These are phyloP conservation scores for Talaromyces proteolyticus DNA, from an alignment of 495 filamentous ascomycete genomes.

Conservation along the genomic window DNA sequence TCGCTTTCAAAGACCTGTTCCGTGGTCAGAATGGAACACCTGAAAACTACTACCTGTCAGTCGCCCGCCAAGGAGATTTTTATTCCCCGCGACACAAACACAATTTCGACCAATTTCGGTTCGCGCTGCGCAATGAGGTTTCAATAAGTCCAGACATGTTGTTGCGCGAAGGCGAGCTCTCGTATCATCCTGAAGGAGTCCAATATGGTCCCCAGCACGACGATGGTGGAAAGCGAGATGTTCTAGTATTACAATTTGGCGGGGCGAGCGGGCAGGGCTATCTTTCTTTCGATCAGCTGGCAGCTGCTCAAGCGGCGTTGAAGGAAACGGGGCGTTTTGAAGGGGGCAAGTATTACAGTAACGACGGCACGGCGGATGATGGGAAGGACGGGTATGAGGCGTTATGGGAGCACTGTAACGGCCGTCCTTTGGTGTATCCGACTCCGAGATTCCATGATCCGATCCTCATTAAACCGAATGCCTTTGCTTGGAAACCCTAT, in stretches of 20 bases:
- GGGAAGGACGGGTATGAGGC: background rate
- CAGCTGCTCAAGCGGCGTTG: background rate
- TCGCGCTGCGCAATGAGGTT: background rate
- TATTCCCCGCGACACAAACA: constrained; percentile 9
- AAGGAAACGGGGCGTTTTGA: background rate
- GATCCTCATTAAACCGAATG: background rate
- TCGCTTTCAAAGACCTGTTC: constrained; percentile 10
- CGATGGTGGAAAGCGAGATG: constrained; percentile 1
- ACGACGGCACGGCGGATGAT: background rate
- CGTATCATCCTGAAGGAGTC: constrained; percentile 11
- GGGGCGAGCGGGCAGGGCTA: constrained; percentile 10
- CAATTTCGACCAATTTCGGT: constrained; percentile 13
- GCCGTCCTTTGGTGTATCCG: background rate
- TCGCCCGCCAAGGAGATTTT: constrained; percentile 6
- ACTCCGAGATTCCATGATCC: background rate
- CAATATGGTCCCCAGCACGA: constrained; percentile 10
- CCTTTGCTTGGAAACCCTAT: background rate
- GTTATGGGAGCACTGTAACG: background rate
- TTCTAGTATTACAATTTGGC: constrained; percentile 12
- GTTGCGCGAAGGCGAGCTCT: constrained; percentile 8
- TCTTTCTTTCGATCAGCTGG: constrained; percentile 1
- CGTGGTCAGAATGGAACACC: constrained; percentile 1
- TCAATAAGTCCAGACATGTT: constrained; percentile 5
- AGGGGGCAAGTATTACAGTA: background rate
- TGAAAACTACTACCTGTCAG: constrained; percentile 5